phyloP scores from a whole-genome alignment of 2,329 filamentous ascomycete species.

The Akanthomyces dipterigenus region DNA sequence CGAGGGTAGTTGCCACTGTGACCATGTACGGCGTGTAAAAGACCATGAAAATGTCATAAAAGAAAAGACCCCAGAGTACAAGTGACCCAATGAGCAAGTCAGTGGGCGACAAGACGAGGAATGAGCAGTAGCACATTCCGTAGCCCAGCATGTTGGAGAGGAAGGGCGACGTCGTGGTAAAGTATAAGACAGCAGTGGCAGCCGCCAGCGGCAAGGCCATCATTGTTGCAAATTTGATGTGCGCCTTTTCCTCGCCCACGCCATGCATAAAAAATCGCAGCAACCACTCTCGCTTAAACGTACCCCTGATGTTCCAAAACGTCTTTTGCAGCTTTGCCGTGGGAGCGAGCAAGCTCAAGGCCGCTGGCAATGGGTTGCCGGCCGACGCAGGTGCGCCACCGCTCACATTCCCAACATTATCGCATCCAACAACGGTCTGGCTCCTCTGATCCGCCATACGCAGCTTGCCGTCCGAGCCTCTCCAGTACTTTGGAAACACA shows the following conservation, averaged over 20 bases:
- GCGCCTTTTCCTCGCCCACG: constrained; percentile 37
- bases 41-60: constrained; percentile 92
- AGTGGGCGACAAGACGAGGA: constrained; percentile 81
- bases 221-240: constrained; percentile 51
- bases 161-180: constrained; percentile 51
- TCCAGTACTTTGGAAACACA: constrained; percentile 68
- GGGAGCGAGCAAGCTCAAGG: constrained; percentile 27
- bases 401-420: constrained; percentile 25
- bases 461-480: constrained; percentile 33
- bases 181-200: constrained; percentile 53
- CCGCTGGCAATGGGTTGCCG: constrained; percentile 26
- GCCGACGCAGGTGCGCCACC: constrained; percentile 18
- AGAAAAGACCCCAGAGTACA: constrained; percentile 73
- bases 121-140: constrained; percentile 74
- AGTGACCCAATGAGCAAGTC: constrained; percentile 77
- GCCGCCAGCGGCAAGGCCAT: constrained; percentile 50
- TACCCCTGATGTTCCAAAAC: constrained; percentile 44
- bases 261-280: constrained; percentile 46
- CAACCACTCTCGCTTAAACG: constrained; percentile 46
- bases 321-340: constrained; percentile 19
- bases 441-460: constrained; percentile 37
- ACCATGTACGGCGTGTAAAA: constrained; percentile 85
- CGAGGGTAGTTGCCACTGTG: constrained; percentile 78
- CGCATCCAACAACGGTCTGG: constrained; percentile 31
- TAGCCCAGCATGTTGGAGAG: constrained; percentile 84